phyloP scores from a whole-genome alignment of 768 basidiomycete genomes.

The Boletus rufocinnamomeus region DNA sequence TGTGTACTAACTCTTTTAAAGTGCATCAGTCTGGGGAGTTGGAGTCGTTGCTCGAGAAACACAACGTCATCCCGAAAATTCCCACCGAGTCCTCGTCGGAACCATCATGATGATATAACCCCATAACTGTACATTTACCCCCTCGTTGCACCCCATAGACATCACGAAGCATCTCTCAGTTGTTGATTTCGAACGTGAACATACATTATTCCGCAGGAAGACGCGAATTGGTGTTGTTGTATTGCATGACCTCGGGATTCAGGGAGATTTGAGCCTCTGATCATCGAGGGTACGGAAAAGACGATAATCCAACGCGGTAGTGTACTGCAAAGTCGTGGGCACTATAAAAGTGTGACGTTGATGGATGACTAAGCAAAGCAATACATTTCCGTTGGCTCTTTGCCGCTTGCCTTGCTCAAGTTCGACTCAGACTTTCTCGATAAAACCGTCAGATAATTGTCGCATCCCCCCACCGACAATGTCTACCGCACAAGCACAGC shows the following conservation, averaged over 20 bases:
- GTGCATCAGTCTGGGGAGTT: constrained; percentile 98
- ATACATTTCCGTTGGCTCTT: background rate
- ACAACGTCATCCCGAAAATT: constrained; percentile 63
- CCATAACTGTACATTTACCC: background rate
- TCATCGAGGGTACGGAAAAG: too few species aligned
- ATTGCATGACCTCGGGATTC: background rate
- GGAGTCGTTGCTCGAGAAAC: constrained; percentile 74
- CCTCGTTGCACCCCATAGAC: background rate
- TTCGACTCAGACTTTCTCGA: background rate
- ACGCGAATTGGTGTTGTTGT: too few species aligned
- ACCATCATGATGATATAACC: constrained; percentile 1
- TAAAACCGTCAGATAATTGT: background rate
- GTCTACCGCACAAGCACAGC: constrained; percentile 60
- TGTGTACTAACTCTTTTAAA: constrained; percentile 32
- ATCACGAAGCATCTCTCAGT: background rate
- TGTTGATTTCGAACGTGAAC: background rate
- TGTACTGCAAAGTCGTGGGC: too few species aligned
- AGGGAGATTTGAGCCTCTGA: too few species aligned
- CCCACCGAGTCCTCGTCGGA: constrained; percentile 6
- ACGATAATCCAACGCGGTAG: too few species aligned
- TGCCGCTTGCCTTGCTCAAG: background rate
- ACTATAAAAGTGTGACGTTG: too few species aligned
- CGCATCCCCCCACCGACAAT: constrained; percentile 22
- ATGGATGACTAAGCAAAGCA: constrained; percentile 18
- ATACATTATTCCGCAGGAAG: background rate